Base-by-base conservation (phyloP, 2,329 filamentous ascomycete species). In the Apiospora hydei region DNA sequence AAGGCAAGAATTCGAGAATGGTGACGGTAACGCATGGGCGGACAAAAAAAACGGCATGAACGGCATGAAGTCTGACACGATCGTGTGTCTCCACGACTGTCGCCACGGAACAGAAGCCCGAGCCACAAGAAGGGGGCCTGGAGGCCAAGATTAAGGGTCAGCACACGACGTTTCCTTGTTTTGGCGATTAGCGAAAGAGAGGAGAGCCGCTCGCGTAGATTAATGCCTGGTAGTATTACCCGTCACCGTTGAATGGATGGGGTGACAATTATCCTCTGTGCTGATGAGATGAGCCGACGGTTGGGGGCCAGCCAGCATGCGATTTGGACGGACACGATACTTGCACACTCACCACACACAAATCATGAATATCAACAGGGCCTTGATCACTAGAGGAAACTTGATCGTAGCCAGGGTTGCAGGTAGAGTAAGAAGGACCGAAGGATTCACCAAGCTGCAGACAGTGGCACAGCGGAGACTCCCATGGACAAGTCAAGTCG, bases 1-100 rank as follows among this genome's bases (percentile, higher is more conserved):
- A 64, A 64, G 57, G 3, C 57, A n/a, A 64, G 34, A 41, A 41
- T 41, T 64, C 34, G 57, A 64, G 34, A 64, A 64, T n/a, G 34
- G 34, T 38, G 34, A 38, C 34, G 34, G 30, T 64, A 34, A 64
- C 34, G 41, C 30, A 64, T 41, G 34, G 57, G 14, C 34, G 34
- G 41, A 41, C 49, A 14, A 41, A 21, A 8, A 41, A 64, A 38
- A 10, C 57, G 34, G 57, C 34, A 64, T 64, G 57, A 64, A 64
- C 57, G 57, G 57, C 34, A 64, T 64, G 57, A 41, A 64, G 57
- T 64, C 57, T 64, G 57, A 64, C 57, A 64, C 57, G 57, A 64
- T n/a, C 21, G 18, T 64, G 18, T 64, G 57, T 64, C 57, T 64
- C 57, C 57, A 64, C 18, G 57, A 41, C 57, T n/a, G 34, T 64